Evolutionary conservation across 2,329 filamentous ascomycete genomes (phyloP), one percentile per base, ranked within the genome.

Genomic region (Cercospora citrullina): DNA sequence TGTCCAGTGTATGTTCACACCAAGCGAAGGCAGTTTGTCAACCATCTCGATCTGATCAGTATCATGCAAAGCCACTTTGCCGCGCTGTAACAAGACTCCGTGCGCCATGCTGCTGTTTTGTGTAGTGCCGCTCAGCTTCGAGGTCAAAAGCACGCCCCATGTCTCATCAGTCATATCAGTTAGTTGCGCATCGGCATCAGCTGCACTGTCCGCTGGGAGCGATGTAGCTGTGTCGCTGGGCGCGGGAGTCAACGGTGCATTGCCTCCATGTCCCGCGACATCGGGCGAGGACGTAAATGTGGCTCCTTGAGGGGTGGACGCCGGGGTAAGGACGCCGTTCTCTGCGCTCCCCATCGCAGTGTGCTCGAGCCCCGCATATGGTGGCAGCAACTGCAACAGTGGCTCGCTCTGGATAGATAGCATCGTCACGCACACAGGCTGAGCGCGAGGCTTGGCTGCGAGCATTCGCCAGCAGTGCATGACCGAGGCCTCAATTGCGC

Each of bases 81-180:
- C 77, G 53, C 82, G 81, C 68, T 83, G 82, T 68, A 83, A 77
- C 0, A 84, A 72, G 1, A 81, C 75, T 1, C 82, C 82, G 7
- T 78, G 80, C 30, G 82, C 80, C 18, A 83, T 76, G 5, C 77
- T 77, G 76, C 30, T 75, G 74, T 72, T 77, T 77, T 68, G 78
- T 75, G 67, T 74, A 73, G 42, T 76, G 75, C 78, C 64, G 77
- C 75, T 39, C 76, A 77, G 70, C 77, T 80, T 75, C 76, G 80
- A 64, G 2, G 68, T 71, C 51, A 91, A 84, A 16, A 95, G 82
- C 5, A 91, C 86, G 21, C 89, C 91, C 89, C 90, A 94, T 0
- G 87, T 90, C 70, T 92, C 90, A 73, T 95, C 92, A 0, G 88
- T 89, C 1, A 87, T 79, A 75, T 95, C 91, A 18, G 91, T 81